These are phyloP conservation scores for Erodium chrysanthum DNA, from an alignment of 441 rosid species.

Conservation along the genomic window DNA sequence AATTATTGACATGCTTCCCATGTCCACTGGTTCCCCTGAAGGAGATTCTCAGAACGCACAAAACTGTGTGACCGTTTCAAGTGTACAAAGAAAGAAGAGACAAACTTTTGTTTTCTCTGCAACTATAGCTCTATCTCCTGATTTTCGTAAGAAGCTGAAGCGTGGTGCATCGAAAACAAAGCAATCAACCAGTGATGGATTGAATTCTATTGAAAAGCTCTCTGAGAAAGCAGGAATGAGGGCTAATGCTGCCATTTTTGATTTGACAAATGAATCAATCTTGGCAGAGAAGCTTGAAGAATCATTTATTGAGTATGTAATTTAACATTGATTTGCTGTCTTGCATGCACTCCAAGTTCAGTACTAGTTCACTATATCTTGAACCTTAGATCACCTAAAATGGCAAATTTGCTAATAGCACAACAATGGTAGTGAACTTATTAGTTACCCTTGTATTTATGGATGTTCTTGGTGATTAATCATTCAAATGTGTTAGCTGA, in stretches of 20 bases:
- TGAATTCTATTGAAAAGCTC: slow-evolving; percentile 73
- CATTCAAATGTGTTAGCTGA: background rate
- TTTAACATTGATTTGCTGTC: background rate
- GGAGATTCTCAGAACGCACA: slow-evolving; percentile 38
- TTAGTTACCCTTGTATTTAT: slow-evolving; percentile 7
- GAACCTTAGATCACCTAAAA: background rate
- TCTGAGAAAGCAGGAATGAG: slow-evolving; percentile 88
- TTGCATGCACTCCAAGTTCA: no score
- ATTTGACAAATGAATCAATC: slow-evolving; percentile 71
- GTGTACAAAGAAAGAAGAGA: slow-evolving; percentile 69
- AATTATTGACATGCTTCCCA: slow-evolving; percentile 85
- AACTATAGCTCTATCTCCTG: slow-evolving; percentile 79
- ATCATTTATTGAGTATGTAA: slow-evolving; percentile 73
- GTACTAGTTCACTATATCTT: no score
- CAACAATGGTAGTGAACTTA: background rate
- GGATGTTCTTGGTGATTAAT: background rate
- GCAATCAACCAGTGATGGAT: slow-evolving; percentile 39
- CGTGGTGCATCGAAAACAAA: slow-evolving; percentile 53
- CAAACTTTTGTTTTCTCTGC: slow-evolving; percentile 96
- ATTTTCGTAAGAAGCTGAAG: slow-evolving; percentile 90
- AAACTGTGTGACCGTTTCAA: slow-evolving; percentile 46
- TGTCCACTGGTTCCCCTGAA: slow-evolving; percentile 33
- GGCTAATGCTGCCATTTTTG: slow-evolving; percentile 71
- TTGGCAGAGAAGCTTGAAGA: slow-evolving; percentile 75
- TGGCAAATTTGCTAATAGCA: background rate